These are phyloP conservation scores for Aspergillus nomiae DNA, from an alignment of 2,329 filamentous ascomycete genomes.

Conservation along the genomic window DNA sequence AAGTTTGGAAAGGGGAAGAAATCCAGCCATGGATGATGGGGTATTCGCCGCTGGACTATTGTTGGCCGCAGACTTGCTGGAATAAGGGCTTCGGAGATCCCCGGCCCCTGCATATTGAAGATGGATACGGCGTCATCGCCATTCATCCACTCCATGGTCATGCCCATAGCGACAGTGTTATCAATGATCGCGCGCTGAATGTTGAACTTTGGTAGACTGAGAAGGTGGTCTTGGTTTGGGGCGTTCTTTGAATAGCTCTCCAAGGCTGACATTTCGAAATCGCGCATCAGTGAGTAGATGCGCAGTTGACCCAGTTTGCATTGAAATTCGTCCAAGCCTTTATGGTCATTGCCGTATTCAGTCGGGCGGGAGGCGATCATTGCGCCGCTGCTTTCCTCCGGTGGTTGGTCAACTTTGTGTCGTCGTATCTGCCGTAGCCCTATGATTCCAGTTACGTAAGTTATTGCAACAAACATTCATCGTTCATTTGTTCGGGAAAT, in stretches of 20 bases:
- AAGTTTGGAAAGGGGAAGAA: slow-evolving; percentile 35
- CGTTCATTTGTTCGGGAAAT: neutral
- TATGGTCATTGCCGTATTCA: neutral
- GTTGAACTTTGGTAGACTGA: slow-evolving; percentile 37
- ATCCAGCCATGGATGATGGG: slow-evolving; percentile 45
- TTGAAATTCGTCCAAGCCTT: neutral
- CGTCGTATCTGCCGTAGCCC: neutral
- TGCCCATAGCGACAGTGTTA: slow-evolving; percentile 33
- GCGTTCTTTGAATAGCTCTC: slow-evolving; percentile 3
- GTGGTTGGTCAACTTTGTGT: neutral
- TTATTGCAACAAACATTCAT: neutral
- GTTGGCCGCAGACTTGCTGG: slow-evolving; percentile 39
- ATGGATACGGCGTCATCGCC: slow-evolving; percentile 27
- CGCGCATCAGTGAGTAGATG: neutral
- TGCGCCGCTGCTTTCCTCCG: neutral
- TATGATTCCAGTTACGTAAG: neutral
- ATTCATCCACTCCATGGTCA: slow-evolving; percentile 18
- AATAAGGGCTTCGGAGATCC: slow-evolving; percentile 3
- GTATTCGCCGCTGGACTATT: slow-evolving; percentile 33
- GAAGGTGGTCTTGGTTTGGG: slow-evolving; percentile 22
- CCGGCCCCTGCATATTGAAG: slow-evolving; percentile 14
- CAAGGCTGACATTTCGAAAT: neutral
- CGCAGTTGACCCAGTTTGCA: slow-evolving; percentile 7
- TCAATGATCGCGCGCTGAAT: slow-evolving; percentile 35
- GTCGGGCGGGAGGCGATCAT: neutral